Conservation (phyloP, 805 yeast species). For the Ogataea ganodermae region DNA sequence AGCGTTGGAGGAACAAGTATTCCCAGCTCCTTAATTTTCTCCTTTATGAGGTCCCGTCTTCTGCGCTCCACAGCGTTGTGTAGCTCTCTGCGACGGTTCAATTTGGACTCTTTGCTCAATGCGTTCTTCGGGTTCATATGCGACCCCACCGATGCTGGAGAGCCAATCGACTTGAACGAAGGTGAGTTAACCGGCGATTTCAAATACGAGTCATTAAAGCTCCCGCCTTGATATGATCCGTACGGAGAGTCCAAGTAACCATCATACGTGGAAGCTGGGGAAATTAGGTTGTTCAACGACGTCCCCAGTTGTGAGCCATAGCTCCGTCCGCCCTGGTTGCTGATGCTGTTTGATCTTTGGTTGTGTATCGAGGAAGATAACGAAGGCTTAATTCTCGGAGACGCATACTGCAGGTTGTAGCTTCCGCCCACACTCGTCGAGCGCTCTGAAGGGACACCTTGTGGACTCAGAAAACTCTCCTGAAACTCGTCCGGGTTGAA, state of each 20-base stretch:
- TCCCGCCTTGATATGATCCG: conserved; percentile 34
- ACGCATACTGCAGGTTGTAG: conserved; percentile 28
- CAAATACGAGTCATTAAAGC: conserved; percentile 33
- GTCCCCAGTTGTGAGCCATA: conserved; percentile 35
- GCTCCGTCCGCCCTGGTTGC: conserved; percentile 30
- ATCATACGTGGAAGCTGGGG: conserved; percentile 39
- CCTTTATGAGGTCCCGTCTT: conserved; percentile 87
- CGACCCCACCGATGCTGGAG: conserved; percentile 37
- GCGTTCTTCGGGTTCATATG: conserved; percentile 38
- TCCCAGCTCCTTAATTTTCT: conserved; percentile 82
- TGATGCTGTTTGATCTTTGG: conserved; percentile 26
- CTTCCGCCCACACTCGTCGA: conserved; percentile 16
- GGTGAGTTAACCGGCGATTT: conserved; percentile 40
- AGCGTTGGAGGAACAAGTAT: conserved; percentile 76
- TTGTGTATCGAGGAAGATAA: conserved; percentile 19
- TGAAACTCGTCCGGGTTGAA: conserved; percentile 17
- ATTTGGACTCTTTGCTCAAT: conserved; percentile 64
- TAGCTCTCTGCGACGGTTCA: conserved; percentile 78
- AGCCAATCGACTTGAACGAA: conserved; percentile 33
- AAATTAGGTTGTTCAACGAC: conserved; percentile 34
- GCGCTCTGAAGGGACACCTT: conserved; percentile 15
- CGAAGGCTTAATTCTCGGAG: conserved; percentile 31
- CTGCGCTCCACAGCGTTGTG: conserved; percentile 95
- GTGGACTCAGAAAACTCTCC: conserved; percentile 20
- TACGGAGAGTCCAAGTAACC: conserved; percentile 38